Evolutionary conservation across 2,329 filamentous ascomycete species (phyloP), one percentile per base, ranked within the genome.

Genomic region (Conoideocrella luteorostrata): DNA sequence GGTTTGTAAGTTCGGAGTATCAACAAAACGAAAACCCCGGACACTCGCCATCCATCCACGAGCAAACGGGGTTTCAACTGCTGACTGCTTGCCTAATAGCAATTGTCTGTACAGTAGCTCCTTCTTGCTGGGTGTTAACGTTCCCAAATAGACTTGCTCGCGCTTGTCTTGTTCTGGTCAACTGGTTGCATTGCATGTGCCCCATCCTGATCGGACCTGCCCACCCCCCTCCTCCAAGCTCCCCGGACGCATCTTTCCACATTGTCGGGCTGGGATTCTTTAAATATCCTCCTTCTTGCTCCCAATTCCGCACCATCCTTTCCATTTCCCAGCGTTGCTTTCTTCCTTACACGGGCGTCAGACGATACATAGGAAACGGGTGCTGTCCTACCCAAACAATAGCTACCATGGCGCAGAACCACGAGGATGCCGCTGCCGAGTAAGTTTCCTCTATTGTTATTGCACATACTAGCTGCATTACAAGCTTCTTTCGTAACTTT

Each of bases 351-450:
- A 15, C 30, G 12, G 9, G 15, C n/a, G 24, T 24, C 15, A 45
- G 43, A 32, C 30, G 17, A 13, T 22, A 4, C 3, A 22, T 20
- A 23, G 26, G 18, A 24, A 20, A 26, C 22, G 32, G 30, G 29
- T 21, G 29, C 32, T 28, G 24, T 41, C 26, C 13, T 17, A 13
- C 12, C 21, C n/a, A n/a, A 17, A 24, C 13, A 24, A 33, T 13
- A 24, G 15, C 38, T 15, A 54, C 47, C 43, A 62, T 63, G 60
- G 57, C 61, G 41, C 56, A 57, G 41, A 60, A 58, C 41, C 60
- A 62, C 54, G 58, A 63, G 50, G 58, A 62, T 46, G 50, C 47
- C 42, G 56, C 57, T 35, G 57, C 55, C 41, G 57, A 63, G 60
- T 63, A 61, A 45, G 60, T 55, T 18, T 22, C 34, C 20, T 7